Conservation (phyloP, 2,329 filamentous ascomycete genomes). For the Xylaria sp. region DNA sequence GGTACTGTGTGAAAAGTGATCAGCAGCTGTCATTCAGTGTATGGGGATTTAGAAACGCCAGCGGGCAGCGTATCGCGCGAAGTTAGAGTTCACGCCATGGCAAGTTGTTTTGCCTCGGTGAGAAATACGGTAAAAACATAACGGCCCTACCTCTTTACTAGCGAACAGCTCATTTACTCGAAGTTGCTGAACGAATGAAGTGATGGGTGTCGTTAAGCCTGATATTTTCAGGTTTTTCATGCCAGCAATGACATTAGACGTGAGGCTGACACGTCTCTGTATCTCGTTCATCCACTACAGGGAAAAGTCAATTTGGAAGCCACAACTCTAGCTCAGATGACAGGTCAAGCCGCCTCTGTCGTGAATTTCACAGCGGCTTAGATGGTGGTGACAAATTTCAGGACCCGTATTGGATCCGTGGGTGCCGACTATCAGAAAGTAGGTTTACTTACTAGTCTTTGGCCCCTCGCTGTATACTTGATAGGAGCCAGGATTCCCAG, state of each 20-base stretch:
- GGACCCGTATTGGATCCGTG: neutral
- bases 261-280: neutral
- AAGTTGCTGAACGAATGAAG: neutral
- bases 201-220: neutral
- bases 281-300: neutral
- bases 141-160: neutral
- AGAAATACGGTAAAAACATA: neutral
- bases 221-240: neutral
- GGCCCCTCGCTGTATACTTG: neutral
- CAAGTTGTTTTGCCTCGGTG: too few relatives aligned
- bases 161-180: neutral
- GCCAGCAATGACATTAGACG: neutral
- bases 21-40: neutral
- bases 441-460: neutral
- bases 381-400: too few relatives aligned
- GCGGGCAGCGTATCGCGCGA: neutral
- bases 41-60: neutral
- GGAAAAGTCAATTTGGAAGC: too few relatives aligned
- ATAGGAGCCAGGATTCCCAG: neutral
- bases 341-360: too few relatives aligned
- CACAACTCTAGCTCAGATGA: too few relatives aligned
- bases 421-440: too few relatives aligned
- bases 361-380: too few relatives aligned
- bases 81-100: neutral
- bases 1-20: slow-evolving; percentile 32